Percentiles rank a stretch among this genome's conserved stretches.
These are phyloP conservation scores for Teunomyces tritomae DNA, from an alignment of 805 yeast species.

Conservation along the genomic window DNA sequence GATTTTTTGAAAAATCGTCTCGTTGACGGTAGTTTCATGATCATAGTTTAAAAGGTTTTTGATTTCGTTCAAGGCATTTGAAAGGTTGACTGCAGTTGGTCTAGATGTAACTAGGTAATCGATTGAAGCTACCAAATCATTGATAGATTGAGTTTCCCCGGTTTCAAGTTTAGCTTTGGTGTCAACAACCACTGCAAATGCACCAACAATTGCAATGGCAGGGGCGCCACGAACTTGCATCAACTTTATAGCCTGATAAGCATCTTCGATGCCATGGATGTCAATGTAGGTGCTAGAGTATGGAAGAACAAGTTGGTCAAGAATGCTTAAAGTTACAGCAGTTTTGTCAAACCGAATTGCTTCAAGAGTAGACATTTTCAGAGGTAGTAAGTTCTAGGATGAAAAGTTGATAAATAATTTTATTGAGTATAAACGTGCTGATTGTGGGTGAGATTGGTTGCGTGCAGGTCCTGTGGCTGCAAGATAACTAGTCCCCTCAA, in stretches of 20 bases:
- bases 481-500: background rate
- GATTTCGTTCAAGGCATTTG: constrained; percentile 66
- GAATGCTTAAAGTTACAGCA: constrained; percentile 48
- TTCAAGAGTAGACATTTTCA: constrained; percentile 30
- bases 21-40: constrained; percentile 18
- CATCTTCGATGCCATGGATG: constrained; percentile 66
- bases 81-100: constrained; percentile 93
- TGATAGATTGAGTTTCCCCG: constrained; percentile 19
- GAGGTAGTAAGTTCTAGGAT: background rate
- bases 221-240: constrained; percentile 99
- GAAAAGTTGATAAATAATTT: background rate
- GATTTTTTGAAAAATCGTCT: constrained; percentile 29
- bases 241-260: constrained; percentile 73
- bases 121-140: constrained; percentile 45
- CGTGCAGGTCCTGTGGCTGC: constrained; percentile 2
- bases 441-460: background rate
- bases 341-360: constrained; percentile 66
- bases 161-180: constrained; percentile 26
- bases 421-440: background rate
- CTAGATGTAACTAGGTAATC: constrained; percentile 72
- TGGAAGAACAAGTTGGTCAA: constrained; percentile 84
- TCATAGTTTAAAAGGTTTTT: constrained; percentile 23
- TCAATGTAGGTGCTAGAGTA: constrained; percentile 68
- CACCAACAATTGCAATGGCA: constrained; percentile 94
- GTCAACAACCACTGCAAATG: constrained; percentile 82